Conservation (phyloP, 306 rosid genomes). For the Datisca glomerata region DNA sequence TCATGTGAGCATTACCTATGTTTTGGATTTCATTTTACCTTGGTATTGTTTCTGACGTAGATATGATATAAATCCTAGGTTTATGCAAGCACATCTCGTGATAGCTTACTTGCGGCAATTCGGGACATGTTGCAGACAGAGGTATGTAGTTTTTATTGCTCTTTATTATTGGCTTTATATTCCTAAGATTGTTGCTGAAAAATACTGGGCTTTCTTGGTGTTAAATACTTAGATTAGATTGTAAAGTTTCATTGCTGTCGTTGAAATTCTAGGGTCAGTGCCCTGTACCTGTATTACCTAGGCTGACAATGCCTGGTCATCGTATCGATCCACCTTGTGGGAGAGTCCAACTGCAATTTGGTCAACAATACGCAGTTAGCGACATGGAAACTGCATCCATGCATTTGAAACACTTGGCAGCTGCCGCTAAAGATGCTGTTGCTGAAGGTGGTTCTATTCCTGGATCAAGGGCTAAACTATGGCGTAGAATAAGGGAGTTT, state of each 20-base stretch:
- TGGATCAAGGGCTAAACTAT: conserved; percentile 96
- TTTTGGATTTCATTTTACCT: conserved; percentile 11
- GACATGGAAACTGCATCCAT: conserved; percentile 75
- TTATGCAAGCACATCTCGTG: conserved; percentile 97
- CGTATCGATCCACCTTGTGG: conserved; percentile 97
- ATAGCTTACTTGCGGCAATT: conserved; percentile 92
- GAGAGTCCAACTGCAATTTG: conserved; percentile 67
- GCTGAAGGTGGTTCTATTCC: conserved; percentile 98
- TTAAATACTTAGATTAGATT: no score
- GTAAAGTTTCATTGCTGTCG: not conserved
- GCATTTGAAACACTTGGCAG: conserved; percentile 91
- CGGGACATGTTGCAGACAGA: conserved; percentile 89
- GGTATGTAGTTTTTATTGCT: no score
- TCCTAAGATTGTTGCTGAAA: no score
- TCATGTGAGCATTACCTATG: conserved; percentile 59
- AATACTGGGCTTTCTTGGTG: no score
- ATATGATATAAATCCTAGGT: conserved; percentile 46
- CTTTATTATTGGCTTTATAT: no score
- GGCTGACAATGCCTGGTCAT: conserved; percentile 99
- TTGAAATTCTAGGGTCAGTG: conserved; percentile 51
- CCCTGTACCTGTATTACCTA: conserved; percentile 82
- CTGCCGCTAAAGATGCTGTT: conserved; percentile 97
- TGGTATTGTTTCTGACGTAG: conserved; percentile 25
- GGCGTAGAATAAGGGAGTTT: conserved; percentile 99
- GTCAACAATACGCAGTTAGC: conserved; percentile 40